Evolutionary conservation across 352 stramenopile genomes (phyloP).

Genomic region (Pythium myriotylum): DNA sequence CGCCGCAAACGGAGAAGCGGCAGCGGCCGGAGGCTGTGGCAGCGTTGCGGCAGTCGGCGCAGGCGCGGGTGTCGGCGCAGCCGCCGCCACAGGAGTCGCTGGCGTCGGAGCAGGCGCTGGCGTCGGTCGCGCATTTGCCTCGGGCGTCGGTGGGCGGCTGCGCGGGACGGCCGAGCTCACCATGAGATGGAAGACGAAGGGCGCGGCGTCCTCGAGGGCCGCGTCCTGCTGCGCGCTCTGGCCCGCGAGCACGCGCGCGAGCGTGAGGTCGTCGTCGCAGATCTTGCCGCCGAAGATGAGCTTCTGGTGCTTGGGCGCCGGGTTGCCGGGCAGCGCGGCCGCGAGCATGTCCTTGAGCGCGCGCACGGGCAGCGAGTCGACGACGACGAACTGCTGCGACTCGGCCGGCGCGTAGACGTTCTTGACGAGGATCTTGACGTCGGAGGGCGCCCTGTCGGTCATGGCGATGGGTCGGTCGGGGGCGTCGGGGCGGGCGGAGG

Average conservation of each 20-base stretch:
- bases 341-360: conserved; percentile 68
- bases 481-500: background rate
- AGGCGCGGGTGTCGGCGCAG: conserved; percentile 8
- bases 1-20: conserved; percentile 21
- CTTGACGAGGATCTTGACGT: conserved; percentile 75
- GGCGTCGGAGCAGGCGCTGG: conserved; percentile 4
- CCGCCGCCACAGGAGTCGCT: background rate
- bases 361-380: conserved; percentile 38
- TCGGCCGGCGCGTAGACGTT: conserved; percentile 76
- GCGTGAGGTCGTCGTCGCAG: conserved; percentile 59
- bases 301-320: conserved; percentile 61
- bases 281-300: conserved; percentile 90
- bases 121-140: background rate
- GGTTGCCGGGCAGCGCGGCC: conserved; percentile 46
- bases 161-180: conserved; percentile 39
- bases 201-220: conserved; percentile 28
- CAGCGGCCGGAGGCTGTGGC: background rate
- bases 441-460: no score
- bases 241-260: conserved; percentile 43
- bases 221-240: conserved; percentile 19
- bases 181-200: conserved; percentile 79
- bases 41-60: background rate
- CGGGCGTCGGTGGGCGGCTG: conserved; percentile 28
- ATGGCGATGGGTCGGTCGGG: background rate
- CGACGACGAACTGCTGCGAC: conserved; percentile 49